Evolutionary conservation across 2,329 filamentous ascomycete genomes (phyloP), one percentile per base, ranked within the genome.

Genomic region (Pyricularia grisea): DNA sequence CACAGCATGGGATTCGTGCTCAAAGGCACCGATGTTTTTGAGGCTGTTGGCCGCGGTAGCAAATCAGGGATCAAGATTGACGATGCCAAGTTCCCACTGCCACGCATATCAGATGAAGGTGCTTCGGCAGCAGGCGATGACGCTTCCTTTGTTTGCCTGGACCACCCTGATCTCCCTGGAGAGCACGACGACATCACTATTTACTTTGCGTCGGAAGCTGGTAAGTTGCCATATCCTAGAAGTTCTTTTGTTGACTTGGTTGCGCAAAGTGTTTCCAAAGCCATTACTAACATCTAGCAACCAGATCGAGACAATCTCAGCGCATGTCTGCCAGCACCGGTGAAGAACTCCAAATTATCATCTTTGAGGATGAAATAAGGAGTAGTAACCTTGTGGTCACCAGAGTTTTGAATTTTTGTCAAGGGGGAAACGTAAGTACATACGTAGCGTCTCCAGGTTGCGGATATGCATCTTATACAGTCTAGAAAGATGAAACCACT

Each of bases 141-240:
- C 70, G 83, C 87, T 65, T 86, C 88, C 30, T 97, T 94, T 80
- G 85, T 97, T 58, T 95, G 92, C 76, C 80, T 97, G 70, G 94
- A 97, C 78, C 87, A 93, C 78, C 90, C 93, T 23, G 93, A 97
- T 74, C 92, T 96, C 78, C 92, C 93, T 0, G 92, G 92, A 67
- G 94, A 97, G 80, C 93, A 97, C 79, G 94, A 97, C 77, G 94
- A 97, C 80, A 92, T 97, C 73, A 87, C 90, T 12, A 89, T 97
- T 74, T 79, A 90, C 71, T 97, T 97, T 82, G 93, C 97, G 72
- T 89, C 84, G 65, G 90, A 92, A 76, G 82, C 85, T 75, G 90
- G 91, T 93, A 79, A 82, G 90, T 36, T 23, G 9, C n/a, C 12
- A 68, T 66, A 12, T 31, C 68, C 25, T 27, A 42, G 2, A 12